A percentile compares a stretch with the other conserved stretches of the same genome.
Evolutionary conservation across 225 moss, liverwort and hornwort species (phyloP).

Genomic region (Neckera pumila): DNA sequence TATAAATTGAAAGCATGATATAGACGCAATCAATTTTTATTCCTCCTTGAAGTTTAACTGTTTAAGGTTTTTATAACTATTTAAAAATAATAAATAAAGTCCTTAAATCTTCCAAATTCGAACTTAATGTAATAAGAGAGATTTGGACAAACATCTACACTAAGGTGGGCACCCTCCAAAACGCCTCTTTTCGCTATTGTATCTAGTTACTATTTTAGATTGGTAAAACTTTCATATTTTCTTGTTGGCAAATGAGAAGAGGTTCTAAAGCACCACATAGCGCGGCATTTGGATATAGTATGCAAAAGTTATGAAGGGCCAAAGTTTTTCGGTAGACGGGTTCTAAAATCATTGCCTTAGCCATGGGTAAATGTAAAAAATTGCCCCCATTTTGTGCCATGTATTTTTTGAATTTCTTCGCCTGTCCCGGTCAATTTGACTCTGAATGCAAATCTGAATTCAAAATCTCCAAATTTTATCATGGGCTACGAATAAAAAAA

Average conservation of each 20-base stretch:
- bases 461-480: too few species aligned
- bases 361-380: too few species aligned
- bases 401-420: too few species aligned
- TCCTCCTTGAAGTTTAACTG: too few species aligned
- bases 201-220: neutral
- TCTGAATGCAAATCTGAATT: too few species aligned
- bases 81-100: neutral
- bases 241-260: neutral
- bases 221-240: neutral
- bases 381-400: too few species aligned
- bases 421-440: rapidly evolving
- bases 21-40: neutral
- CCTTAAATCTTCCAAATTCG: neutral
- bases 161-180: neutral
- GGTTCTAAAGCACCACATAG: rapidly evolving
- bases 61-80: neutral
- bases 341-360: too few species aligned
- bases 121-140: neutral
- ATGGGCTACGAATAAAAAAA: too few species aligned
- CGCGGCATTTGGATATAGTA: rapidly evolving
- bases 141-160: too few species aligned
- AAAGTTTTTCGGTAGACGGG: rapidly evolving
- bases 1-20: neutral
- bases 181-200: neutral
- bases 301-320: neutral